phyloP scores from a whole-genome alignment of 139 green algal genomes.

The Volvox africanus region DNA sequence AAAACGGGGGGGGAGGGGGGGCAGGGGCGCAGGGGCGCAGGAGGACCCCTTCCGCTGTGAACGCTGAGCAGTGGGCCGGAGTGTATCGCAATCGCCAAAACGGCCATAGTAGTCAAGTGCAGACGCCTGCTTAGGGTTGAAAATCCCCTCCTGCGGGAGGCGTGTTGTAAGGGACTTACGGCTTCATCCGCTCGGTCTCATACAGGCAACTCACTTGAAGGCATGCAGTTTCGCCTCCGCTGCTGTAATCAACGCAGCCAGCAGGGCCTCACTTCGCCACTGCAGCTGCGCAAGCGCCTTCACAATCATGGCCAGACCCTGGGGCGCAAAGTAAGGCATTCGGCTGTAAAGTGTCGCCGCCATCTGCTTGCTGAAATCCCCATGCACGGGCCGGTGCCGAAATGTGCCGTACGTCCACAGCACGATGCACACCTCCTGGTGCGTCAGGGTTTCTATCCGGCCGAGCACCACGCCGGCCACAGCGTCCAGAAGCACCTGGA shows the following conservation, averaged over 20 bases:
- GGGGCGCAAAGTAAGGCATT: not conserved
- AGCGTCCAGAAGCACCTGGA: conserved; percentile 20
- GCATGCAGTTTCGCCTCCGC: conserved; percentile 26
- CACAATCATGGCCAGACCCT: conserved; percentile 44
- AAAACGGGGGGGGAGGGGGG: no score
- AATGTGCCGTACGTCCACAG: conserved; percentile 61
- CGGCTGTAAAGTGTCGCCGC: conserved; percentile 1
- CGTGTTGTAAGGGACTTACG: no score
- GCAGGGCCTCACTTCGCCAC: conserved; percentile 43
- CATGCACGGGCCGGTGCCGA: conserved; percentile 21
- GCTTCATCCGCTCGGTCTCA: no score
- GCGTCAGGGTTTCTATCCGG: not conserved
- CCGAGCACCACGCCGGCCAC: not conserved
- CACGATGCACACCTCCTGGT: conserved; percentile 44
- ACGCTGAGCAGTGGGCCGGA: no score
- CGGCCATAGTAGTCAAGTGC: no score
- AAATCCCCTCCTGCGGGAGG: no score
- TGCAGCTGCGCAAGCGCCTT: conserved; percentile 49
- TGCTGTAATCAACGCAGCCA: not conserved
- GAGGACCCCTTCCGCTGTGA: no score
- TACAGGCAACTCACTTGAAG: conserved; percentile 29
- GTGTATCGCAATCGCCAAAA: no score
- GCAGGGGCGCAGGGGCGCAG: no score
- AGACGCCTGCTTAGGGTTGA: no score
- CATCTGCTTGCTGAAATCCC: not conserved